Base-by-base conservation (phyloP, 148 eudicot genomes). In the Cornus suecica region DNA sequence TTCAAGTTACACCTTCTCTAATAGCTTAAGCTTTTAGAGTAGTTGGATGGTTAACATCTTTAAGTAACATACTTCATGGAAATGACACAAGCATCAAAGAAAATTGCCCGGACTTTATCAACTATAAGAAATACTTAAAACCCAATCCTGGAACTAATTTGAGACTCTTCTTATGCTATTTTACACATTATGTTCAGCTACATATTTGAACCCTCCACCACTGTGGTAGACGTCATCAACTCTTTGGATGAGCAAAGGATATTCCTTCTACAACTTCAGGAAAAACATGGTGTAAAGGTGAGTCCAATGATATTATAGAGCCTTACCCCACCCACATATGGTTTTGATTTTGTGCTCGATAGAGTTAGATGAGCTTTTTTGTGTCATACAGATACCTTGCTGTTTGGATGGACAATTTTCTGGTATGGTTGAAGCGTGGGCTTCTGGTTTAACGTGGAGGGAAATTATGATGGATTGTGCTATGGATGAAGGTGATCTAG, bases 361-460 rank as follows among this genome's bases (percentile, higher is more conserved):
- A 3, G 22, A 58, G 29, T 48, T 31, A 11, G 20, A 75, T 74
- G 61, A 67, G 41, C 61, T 51, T 76, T 64, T 76, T 48, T 52
- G 30, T 82, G 72, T 25, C 29, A 27, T 84, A 66, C 91, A 95
- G 97, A 88, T 92, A 80, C 76, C 97, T 62, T 95, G 99, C 90
- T 92, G 93, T 82, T 86, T 95, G 87, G 99, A 95, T 87, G 85
- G 90, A 87, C 99, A 95, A 82, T 95, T 95, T 79, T 77, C 87
- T 76, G 99, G 99, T 66, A 93, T 95, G 93, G 93, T 95, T 69
- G 99, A 95, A 85, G 99, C 97, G 27, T 92, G 97, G 99, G 99
- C 99, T 71, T 95, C 99, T 72, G 99, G 99, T 72, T 85, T 92
- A 71, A 89, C 99, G 60, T 95, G 99, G 99, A 85, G 87, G 79